Percentiles rank a stretch among this genome's conserved stretches.
Conservation (phyloP, 257 asterid species). For the Voacanga thouarsii region DNA sequence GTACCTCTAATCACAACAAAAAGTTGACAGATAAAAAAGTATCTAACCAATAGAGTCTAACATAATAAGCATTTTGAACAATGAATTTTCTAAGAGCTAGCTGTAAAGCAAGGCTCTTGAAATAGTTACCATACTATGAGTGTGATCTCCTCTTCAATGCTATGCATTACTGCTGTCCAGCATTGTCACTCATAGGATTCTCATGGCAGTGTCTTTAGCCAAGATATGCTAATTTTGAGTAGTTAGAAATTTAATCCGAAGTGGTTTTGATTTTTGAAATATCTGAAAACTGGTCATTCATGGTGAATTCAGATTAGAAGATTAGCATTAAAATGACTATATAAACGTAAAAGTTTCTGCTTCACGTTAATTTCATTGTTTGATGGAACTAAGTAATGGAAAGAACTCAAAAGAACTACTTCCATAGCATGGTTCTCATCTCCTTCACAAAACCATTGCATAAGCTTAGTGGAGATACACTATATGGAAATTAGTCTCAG, state of each 20-base stretch:
- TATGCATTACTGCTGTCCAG: background rate
- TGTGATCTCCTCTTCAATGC: background rate
- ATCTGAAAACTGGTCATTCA: background rate
- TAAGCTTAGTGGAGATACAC: background rate
- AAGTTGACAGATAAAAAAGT: background rate
- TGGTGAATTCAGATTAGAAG: background rate
- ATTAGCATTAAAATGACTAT: background rate
- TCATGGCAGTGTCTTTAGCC: background rate
- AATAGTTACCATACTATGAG: background rate
- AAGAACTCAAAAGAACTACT: background rate
- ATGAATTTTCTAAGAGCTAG: background rate
- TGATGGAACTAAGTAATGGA: background rate
- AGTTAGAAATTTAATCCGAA: background rate
- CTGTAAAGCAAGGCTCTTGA: background rate
- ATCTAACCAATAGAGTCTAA: background rate
- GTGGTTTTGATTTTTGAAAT: background rate
- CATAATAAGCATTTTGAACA: background rate
- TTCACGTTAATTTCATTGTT: background rate
- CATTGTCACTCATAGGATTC: background rate
- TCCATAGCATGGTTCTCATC: background rate
- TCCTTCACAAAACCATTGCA: background rate
- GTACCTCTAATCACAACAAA: background rate
- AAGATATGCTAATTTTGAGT: background rate
- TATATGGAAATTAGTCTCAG: background rate
- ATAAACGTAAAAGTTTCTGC: background rate